Conservation (phyloP, 768 basidiomycete species). For the Boletus vermiculosoides region DNA sequence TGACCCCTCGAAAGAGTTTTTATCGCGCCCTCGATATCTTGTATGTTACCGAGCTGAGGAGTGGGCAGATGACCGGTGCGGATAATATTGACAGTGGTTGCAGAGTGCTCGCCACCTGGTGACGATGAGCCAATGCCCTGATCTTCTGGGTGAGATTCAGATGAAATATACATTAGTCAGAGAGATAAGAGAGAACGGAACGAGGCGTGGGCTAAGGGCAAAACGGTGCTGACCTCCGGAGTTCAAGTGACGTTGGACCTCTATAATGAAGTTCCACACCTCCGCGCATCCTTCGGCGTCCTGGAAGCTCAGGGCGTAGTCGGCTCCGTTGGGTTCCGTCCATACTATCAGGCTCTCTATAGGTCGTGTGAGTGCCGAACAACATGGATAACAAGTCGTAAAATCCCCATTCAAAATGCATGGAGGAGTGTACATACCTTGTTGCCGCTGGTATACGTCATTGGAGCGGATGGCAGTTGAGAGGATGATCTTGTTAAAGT, state of each 20-base stretch:
- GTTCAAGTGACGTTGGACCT: conserved; percentile 85
- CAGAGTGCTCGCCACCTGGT: conserved; percentile 58
- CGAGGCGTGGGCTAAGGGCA: conserved; percentile 20
- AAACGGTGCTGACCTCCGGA: conserved; percentile 47
- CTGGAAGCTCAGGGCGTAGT: conserved; percentile 96
- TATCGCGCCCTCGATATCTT: conserved; percentile 76
- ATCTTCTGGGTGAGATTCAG: conserved; percentile 39
- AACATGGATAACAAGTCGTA: conserved; percentile 5
- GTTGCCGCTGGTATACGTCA: conserved; percentile 85
- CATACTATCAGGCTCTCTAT: conserved; percentile 97
- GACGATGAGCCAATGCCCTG: conserved; percentile 55
- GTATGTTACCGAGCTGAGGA: conserved; percentile 74
- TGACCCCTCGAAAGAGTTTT: conserved; percentile 73
- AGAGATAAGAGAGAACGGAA: conserved; percentile 12
- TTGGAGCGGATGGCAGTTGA: conserved; percentile 77
- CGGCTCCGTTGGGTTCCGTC: conserved; percentile 93
- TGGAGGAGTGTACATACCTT: conserved; percentile 52
- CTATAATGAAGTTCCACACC: conserved; percentile 95
- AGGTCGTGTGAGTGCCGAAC: conserved; percentile 15
- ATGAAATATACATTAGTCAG: conserved; percentile 16
- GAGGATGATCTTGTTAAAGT: conserved; percentile 69
- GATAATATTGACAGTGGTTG: conserved; percentile 63
- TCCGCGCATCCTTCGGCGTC: conserved; percentile 93
- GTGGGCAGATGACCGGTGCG: conserved; percentile 72
- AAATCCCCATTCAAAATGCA: neutral